phyloP scores from a whole-genome alignment of 1,284 basidiomycete genomes.

The Clitocybe nebularis region DNA sequence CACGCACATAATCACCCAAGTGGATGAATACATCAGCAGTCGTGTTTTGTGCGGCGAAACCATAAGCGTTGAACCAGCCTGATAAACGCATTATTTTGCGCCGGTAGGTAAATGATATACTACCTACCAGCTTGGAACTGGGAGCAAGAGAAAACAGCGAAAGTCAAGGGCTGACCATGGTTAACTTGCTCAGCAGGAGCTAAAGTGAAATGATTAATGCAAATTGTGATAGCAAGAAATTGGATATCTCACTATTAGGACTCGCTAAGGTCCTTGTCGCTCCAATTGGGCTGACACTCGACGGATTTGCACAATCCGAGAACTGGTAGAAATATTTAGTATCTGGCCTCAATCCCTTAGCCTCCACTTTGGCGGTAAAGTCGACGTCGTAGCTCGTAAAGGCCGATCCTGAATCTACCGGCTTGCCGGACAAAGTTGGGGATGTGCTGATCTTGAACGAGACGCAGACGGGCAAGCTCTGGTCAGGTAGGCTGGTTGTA shows the following conservation, averaged over 20 bases:
- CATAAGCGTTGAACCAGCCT: constrained; percentile 72
- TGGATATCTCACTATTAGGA: constrained; percentile 36
- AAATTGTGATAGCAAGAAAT: too few relatives aligned
- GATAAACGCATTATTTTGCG: constrained; percentile 4
- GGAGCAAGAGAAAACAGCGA: constrained; percentile 58
- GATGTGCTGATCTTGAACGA: constrained; percentile 45
- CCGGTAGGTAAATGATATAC: neutral
- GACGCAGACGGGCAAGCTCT: constrained; percentile 57
- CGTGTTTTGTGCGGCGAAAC: constrained; percentile 53
- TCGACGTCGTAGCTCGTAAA: constrained; percentile 65
- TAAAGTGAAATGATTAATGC: constrained; percentile 18
- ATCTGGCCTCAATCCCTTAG: constrained; percentile 47
- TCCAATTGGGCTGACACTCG: constrained; percentile 44
- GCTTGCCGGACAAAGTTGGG: constrained; percentile 32
- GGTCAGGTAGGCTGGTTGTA: constrained; percentile 42
- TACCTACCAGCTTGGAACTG: constrained; percentile 44
- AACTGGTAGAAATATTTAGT: constrained; percentile 62
- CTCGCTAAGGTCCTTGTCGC: constrained; percentile 46
- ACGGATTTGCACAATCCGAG: constrained; percentile 49
- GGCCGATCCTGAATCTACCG: constrained; percentile 45
- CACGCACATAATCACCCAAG: constrained; percentile 59
- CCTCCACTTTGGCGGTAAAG: constrained; percentile 64
- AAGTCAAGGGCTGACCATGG: neutral
- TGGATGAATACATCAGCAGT: constrained; percentile 59
- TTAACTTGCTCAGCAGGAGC: constrained; percentile 37